Conservation (phyloP, 768 basidiomycete genomes). For the Tricholoma bakamatsutake region DNA sequence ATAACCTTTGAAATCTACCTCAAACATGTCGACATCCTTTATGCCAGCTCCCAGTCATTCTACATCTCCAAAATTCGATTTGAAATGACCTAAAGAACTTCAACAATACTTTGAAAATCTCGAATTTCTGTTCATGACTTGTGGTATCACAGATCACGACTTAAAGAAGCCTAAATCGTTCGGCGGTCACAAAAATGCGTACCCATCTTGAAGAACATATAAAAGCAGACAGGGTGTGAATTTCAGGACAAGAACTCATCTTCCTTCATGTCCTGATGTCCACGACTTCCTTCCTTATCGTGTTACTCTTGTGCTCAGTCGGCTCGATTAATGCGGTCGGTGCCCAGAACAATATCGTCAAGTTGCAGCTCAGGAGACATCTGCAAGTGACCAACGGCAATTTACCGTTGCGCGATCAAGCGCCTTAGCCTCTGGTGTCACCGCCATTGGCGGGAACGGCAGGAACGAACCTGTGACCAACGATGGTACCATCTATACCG, state of each 20-base stretch:
- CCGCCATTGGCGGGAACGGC: slow-evolving; percentile 34
- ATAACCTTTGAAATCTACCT: too few relatives aligned
- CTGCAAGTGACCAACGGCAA: slow-evolving; percentile 47
- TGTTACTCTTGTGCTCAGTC: slow-evolving; percentile 39
- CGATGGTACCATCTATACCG: slow-evolving; percentile 37
- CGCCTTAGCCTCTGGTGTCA: slow-evolving; percentile 28
- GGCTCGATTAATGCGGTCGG: slow-evolving; percentile 40
- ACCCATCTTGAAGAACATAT: slow-evolving; percentile 2
- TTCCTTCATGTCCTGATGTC: slow-evolving; percentile 26
- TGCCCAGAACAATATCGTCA: slow-evolving; percentile 33
- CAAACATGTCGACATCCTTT: too few relatives aligned
- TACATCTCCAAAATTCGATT: too few relatives aligned
- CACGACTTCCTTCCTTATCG: slow-evolving; percentile 34
- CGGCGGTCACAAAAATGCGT: not conserved
- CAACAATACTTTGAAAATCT: too few relatives aligned
- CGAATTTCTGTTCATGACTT: not conserved
- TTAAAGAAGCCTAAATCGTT: too few relatives aligned
- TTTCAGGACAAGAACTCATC: not conserved
- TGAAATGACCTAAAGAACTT: too few relatives aligned
- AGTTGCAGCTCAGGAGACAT: slow-evolving; percentile 47
- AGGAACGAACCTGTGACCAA: slow-evolving; percentile 35
- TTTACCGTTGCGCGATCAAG: slow-evolving; percentile 44
- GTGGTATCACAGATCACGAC: too few relatives aligned
- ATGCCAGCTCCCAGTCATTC: too few relatives aligned
- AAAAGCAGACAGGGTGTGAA: slow-evolving; percentile 1